Evolutionary conservation across 805 yeast genomes (phyloP).

Genomic region (Candida lessepsii): DNA sequence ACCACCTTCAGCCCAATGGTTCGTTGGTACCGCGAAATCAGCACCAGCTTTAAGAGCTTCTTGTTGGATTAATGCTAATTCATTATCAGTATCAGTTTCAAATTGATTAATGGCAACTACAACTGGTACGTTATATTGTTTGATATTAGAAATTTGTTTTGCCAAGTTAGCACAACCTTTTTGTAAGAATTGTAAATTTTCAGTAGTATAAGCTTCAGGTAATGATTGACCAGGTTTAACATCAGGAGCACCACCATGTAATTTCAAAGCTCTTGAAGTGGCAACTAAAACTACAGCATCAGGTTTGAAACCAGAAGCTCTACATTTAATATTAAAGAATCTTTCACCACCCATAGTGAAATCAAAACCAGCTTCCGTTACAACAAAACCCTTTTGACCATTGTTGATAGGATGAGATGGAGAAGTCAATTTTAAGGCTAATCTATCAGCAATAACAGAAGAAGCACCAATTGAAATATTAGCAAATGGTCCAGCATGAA

Average conservation of each 20-base stretch:
- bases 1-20: constrained; percentile 97
- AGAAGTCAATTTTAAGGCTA: constrained; percentile 70
- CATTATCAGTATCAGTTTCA: constrained; percentile 77
- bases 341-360: constrained; percentile 93
- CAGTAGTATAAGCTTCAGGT: constrained; percentile 77
- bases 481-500: constrained; percentile 89
- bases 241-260: constrained; percentile 97
- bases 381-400: constrained; percentile 65
- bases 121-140: constrained; percentile 83
- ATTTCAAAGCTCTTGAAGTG: constrained; percentile 93
- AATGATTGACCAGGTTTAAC: constrained; percentile 90
- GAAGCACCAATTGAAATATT: constrained; percentile 86
- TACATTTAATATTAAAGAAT: constrained; percentile 80
- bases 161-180: constrained; percentile 84
- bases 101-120: constrained; percentile 92
- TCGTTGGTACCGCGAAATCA: constrained; percentile 80
- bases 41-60: constrained; percentile 93
- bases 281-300: constrained; percentile 93
- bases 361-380: constrained; percentile 87
- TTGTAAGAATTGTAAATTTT: constrained; percentile 73
- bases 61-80: constrained; percentile 73
- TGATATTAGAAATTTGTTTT: constrained; percentile 86
- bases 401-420: constrained; percentile 44
- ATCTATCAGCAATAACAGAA: constrained; percentile 75
- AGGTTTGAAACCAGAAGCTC: constrained; percentile 84